phyloP scores from a whole-genome alignment of 495 filamentous ascomycete genomes.

The Monascus purpureus region DNA sequence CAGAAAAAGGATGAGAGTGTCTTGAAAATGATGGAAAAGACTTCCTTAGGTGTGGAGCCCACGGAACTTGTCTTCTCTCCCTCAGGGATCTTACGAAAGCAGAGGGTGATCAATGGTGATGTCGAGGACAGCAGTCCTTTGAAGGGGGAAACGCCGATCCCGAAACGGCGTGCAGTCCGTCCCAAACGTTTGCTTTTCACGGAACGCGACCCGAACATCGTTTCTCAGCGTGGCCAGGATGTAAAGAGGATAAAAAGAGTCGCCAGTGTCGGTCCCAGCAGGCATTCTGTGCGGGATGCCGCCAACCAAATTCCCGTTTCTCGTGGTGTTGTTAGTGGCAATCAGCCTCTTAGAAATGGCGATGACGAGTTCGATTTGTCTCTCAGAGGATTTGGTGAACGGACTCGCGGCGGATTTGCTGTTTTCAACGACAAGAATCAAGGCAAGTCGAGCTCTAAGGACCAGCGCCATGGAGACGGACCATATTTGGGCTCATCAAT shows the following conservation, averaged over 20 bases:
- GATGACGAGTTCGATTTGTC: conserved; percentile 20
- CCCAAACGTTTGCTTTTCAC: conserved; percentile 13
- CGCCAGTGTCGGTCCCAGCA: conserved; percentile 1
- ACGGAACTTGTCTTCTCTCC: conserved; percentile 54
- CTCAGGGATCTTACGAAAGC: conserved; percentile 38
- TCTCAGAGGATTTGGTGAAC: conserved; percentile 8
- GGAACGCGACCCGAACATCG: conserved; percentile 20
- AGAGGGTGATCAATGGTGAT: conserved; percentile 42
- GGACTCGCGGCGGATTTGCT: conserved; percentile 12
- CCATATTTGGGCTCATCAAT: conserved; percentile 5
- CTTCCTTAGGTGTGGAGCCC: conserved; percentile 53
- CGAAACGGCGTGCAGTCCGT: conserved; percentile 16
- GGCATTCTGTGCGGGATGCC: conserved; percentile 1
- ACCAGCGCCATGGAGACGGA: conserved; percentile 3
- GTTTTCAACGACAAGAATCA: conserved; percentile 23
- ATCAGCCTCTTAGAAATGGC: conserved; percentile 6
- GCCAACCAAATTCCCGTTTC: conserved; percentile 2
- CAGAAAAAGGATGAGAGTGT: conserved; percentile 70
- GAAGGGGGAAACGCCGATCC: conserved; percentile 34
- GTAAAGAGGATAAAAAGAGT: conserved; percentile 11
- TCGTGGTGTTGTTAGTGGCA: neutral
- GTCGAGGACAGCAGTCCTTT: conserved; percentile 37
- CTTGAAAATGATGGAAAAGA: conserved; percentile 52
- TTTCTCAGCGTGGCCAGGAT: conserved; percentile 8
- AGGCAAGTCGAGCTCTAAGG: conserved; percentile 3